Evolutionary conservation across 2,329 filamentous ascomycete genomes (phyloP).

Genomic region (Beauveria scarabaeidicola): DNA sequence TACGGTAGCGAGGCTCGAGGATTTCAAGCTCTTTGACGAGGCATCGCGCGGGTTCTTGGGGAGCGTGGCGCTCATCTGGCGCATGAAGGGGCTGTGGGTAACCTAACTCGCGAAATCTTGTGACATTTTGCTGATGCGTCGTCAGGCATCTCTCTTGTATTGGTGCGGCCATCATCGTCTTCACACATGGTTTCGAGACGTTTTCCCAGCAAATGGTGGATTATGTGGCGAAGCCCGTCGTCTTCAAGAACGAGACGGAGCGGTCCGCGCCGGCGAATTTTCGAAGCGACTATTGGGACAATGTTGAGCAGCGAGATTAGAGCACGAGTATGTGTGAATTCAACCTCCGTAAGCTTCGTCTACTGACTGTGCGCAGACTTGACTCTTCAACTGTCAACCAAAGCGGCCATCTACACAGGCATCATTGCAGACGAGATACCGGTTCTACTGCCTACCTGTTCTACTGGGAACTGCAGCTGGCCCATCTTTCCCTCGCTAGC

Average conservation of each 20-base stretch:
- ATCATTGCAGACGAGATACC: slow-evolving; percentile 24
- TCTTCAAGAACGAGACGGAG: slow-evolving; percentile 13
- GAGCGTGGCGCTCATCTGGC: slow-evolving; percentile 26
- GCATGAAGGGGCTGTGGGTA: slow-evolving; percentile 25
- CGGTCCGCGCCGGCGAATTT: slow-evolving; percentile 20
- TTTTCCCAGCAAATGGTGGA: slow-evolving; percentile 31
- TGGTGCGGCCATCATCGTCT: slow-evolving; percentile 27
- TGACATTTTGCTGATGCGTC: neutral
- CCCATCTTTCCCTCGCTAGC: slow-evolving; percentile 27
- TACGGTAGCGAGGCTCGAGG: slow-evolving; percentile 25
- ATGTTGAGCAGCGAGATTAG: slow-evolving; percentile 19
- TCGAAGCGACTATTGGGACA: slow-evolving; percentile 29
- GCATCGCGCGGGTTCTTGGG: slow-evolving; percentile 29
- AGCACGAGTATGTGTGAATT: slow-evolving; percentile 4
- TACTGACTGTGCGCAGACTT: slow-evolving; percentile 11
- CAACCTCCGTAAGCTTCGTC: too few species aligned
- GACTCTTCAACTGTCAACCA: slow-evolving; percentile 25
- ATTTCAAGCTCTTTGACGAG: slow-evolving; percentile 32
- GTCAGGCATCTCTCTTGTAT: slow-evolving; percentile 28
- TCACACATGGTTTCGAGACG: slow-evolving; percentile 30
- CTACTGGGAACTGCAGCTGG: slow-evolving; percentile 28
- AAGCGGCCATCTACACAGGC: slow-evolving; percentile 30
- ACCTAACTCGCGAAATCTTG: neutral
- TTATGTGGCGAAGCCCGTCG: slow-evolving; percentile 21
- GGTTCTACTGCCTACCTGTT: slow-evolving; percentile 20